A percentile compares a stretch with the other conserved stretches of the same genome.
These are phyloP conservation scores for Cordia subcordata DNA, from an alignment of 257 asterid genomes.

Conservation along the genomic window DNA sequence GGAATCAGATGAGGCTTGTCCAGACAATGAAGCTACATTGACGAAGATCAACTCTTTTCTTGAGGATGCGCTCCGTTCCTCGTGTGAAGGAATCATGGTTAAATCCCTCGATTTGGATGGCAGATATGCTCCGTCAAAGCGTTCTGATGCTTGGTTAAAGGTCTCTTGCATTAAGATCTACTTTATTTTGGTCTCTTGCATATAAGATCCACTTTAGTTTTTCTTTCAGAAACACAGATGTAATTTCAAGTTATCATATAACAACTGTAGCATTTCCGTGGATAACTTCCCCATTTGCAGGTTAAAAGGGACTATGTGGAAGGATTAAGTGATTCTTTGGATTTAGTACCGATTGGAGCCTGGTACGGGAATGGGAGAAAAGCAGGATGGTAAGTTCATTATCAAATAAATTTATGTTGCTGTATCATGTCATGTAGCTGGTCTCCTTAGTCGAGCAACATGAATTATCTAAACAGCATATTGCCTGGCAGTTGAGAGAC, in stretches of 20 bases:
- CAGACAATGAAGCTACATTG: conserved; percentile 53
- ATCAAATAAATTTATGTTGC: too few relatives aligned
- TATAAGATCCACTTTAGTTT: conserved; percentile 11
- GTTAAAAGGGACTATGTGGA: conserved; percentile 84
- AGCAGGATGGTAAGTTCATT: conserved; percentile 73
- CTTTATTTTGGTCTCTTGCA: conserved; percentile 33
- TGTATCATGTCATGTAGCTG: too few relatives aligned
- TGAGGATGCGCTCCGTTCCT: conserved; percentile 53
- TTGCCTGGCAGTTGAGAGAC: too few relatives aligned
- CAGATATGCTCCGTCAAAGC: conserved; percentile 82
- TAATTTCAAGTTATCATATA: background rate
- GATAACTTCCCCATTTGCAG: conserved; percentile 33
- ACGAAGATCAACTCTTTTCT: conserved; percentile 61
- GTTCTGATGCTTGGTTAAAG: conserved; percentile 95
- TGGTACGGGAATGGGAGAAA: conserved; percentile 97
- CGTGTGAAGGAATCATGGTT: conserved; percentile 93
- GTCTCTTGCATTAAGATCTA: conserved; percentile 25
- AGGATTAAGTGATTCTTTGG: conserved; percentile 81
- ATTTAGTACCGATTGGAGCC: conserved; percentile 93
- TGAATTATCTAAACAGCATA: too few relatives aligned
- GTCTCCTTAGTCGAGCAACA: too few relatives aligned
- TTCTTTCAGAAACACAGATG: conserved; percentile 3
- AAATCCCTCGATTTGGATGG: conserved; percentile 78
- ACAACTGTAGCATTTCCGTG: conserved; percentile 3
- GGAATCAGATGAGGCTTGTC: conserved; percentile 55